Conservation (phyloP, 2,329 filamentous ascomycete genomes). For the Dothistroma septosporum region DNA sequence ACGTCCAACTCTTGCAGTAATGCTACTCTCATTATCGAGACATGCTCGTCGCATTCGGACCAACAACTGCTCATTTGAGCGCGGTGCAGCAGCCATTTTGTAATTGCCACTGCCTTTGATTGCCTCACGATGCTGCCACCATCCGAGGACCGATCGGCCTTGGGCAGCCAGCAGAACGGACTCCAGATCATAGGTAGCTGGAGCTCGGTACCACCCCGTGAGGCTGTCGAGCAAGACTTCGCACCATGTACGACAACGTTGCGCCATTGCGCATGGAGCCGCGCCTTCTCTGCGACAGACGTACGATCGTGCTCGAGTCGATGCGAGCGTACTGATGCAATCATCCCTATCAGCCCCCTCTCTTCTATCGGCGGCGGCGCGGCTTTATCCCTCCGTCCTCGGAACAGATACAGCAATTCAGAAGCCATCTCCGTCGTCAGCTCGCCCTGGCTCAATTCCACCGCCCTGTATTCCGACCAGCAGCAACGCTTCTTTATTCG, state of each 20-base stretch:
- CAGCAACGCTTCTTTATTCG: not conserved
- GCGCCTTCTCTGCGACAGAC: not conserved
- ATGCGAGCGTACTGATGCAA: not conserved
- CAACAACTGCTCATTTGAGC: not conserved
- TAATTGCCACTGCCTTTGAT: not conserved
- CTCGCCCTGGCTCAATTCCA: not conserved
- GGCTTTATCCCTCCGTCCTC: not conserved
- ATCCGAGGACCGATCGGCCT: not conserved
- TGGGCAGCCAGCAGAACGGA: not conserved
- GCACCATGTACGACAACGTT: not conserved
- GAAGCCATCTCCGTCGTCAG: not conserved
- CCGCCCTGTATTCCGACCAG: not conserved
- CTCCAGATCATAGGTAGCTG: not conserved
- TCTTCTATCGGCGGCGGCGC: not conserved
- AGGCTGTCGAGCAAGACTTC: too few relatives aligned
- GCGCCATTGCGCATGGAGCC: not conserved
- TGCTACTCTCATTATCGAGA: not conserved
- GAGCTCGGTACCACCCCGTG: not conserved
- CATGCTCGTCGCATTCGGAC: not conserved
- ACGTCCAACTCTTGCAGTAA: too few relatives aligned
- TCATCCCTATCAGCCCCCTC: not conserved
- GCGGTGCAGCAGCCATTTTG: not conserved
- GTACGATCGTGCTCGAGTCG: not conserved
- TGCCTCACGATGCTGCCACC: not conserved
- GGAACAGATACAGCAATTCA: not conserved